These are phyloP conservation scores for Plenodomus biglobosus DNA, from an alignment of 2,329 filamentous ascomycete genomes.

Conservation along the genomic window DNA sequence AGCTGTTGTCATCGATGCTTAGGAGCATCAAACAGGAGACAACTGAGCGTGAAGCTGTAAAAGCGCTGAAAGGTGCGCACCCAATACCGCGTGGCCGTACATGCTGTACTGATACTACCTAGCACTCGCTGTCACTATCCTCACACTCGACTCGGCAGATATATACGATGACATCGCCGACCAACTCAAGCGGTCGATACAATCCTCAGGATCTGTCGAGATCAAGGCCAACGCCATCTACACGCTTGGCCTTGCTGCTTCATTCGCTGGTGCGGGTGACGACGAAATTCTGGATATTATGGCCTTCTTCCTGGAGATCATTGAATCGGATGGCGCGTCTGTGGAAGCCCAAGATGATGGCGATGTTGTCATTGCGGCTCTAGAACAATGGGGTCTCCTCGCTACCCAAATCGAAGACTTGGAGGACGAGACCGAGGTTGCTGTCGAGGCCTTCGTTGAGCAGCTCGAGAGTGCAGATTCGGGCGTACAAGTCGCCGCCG, in stretches of 20 bases:
- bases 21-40: constrained; percentile 70
- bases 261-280: constrained; percentile 73
- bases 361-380: constrained; percentile 70
- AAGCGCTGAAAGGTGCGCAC: constrained; percentile 65
- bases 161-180: constrained; percentile 65
- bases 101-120: constrained; percentile 13
- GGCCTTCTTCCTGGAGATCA: constrained; percentile 73
- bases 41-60: constrained; percentile 67
- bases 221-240: constrained; percentile 74
- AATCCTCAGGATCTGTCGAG: constrained; percentile 65
- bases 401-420: constrained; percentile 76
- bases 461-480: constrained; percentile 76
- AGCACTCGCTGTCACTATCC: constrained; percentile 69
- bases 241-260: constrained; percentile 68
- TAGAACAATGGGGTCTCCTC: constrained; percentile 78
- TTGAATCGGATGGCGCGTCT: constrained; percentile 74
- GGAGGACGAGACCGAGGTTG: constrained; percentile 67
- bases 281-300: constrained; percentile 71
- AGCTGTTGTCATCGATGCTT: constrained; percentile 66
- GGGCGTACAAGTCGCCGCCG: constrained; percentile 74
- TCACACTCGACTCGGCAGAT: constrained; percentile 65
- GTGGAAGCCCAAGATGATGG: constrained; percentile 72
- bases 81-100: not conserved
- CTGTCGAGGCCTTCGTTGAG: constrained; percentile 79
- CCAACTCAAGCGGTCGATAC: constrained; percentile 63